Evolutionary conservation across 768 basidiomycete species (phyloP).

Genomic region (Hypholoma sublateritium): DNA sequence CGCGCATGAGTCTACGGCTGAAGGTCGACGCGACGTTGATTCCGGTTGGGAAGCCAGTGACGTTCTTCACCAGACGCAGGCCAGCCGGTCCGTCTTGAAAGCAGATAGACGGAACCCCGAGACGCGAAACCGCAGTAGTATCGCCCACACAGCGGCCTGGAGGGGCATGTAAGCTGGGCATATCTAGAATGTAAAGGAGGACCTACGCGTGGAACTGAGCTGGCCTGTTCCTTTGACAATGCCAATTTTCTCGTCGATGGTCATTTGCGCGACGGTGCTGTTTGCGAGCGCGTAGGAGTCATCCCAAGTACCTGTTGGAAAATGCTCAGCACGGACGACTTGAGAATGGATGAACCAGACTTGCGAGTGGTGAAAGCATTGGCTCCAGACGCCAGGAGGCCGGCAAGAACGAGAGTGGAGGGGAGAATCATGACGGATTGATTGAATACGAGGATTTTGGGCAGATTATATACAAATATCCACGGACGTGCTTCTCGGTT

Average conservation of each 20-base stretch:
- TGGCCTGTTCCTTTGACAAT: constrained; percentile 47
- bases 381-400: constrained; percentile 3
- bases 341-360: not conserved
- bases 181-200: too few species aligned
- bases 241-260: constrained; percentile 45
- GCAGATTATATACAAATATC: not conserved
- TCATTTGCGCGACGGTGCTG: constrained; percentile 36
- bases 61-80: constrained; percentile 38
- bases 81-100: constrained; percentile 52
- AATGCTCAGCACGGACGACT: not conserved
- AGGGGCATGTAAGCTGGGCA: not conserved
- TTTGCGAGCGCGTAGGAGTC: constrained; percentile 41
- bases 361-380: constrained; percentile 17
- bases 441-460: not conserved
- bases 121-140: constrained; percentile 38
- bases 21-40: constrained; percentile 54
- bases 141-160: constrained; percentile 49
- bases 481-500: too few species aligned
- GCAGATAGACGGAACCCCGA: constrained; percentile 45
- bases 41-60: constrained; percentile 57
- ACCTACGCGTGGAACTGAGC: constrained; percentile 35
- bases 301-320: constrained; percentile 42
- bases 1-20: constrained; percentile 62
- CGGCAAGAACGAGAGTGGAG: not conserved
- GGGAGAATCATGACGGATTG: not conserved